Conservation (phyloP, 805 yeast genomes). For the Wilhelminamyces savonicus region DNA sequence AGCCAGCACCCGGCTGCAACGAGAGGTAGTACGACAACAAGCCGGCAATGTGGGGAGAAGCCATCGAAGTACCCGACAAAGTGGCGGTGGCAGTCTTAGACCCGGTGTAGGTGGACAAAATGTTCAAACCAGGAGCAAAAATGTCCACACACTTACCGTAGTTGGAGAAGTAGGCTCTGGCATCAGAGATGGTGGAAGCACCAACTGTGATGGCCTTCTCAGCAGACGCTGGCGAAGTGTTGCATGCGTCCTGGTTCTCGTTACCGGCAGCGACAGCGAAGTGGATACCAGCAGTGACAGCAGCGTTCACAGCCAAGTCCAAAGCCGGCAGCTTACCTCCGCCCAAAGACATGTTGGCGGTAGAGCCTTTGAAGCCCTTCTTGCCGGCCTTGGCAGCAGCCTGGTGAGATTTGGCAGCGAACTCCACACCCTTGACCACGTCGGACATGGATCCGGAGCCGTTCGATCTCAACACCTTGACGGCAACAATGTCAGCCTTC, state of each 20-base stretch:
- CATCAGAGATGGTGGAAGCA: conserved; percentile 39
- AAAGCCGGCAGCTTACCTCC: conserved; percentile 53
- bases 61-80: conserved; percentile 96
- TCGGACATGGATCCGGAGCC: conserved; percentile 37
- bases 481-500: conserved; percentile 33
- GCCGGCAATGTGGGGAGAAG: conserved; percentile 95
- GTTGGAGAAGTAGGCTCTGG: conserved; percentile 48
- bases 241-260: conserved; percentile 55
- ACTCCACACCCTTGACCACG: conserved; percentile 39
- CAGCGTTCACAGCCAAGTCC: conserved; percentile 55
- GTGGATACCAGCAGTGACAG: conserved; percentile 49
- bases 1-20: conserved; percentile 68
- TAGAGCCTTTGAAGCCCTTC: conserved; percentile 51
- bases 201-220: conserved; percentile 48
- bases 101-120: conserved; percentile 64
- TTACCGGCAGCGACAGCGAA: conserved; percentile 63
- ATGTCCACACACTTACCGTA: conserved; percentile 49
- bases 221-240: conserved; percentile 57
- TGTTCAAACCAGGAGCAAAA: conserved; percentile 52
- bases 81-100: conserved; percentile 71
- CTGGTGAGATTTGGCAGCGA: conserved; percentile 33
- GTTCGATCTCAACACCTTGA: conserved; percentile 33
- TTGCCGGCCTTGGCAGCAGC: conserved; percentile 29
- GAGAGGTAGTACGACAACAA: conserved; percentile 84
- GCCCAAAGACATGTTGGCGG: conserved; percentile 59